Evolutionary conservation across 108 stramenopile genomes (phyloP).

Genomic region (Halocafeteria seosinensis): DNA sequence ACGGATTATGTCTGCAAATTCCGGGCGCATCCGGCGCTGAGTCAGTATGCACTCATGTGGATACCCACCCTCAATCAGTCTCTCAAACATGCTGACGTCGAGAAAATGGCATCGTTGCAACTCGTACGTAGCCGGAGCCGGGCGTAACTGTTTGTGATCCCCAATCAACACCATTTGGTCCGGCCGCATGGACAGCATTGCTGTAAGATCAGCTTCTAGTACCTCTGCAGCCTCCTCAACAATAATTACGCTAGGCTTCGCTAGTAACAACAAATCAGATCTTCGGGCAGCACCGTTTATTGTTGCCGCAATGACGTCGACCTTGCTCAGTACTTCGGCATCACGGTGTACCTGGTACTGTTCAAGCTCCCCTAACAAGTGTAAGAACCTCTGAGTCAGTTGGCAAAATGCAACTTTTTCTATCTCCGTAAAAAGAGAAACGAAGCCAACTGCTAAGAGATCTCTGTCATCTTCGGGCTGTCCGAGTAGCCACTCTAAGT

Average conservation of each 20-base stretch:
- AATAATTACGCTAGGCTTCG: conserved; percentile 14
- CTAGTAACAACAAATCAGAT: conserved; percentile 14
- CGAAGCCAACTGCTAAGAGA: too few relatives aligned
- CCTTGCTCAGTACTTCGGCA: too few relatives aligned
- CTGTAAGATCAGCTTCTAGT: conserved; percentile 21
- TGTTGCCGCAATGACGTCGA: too few relatives aligned
- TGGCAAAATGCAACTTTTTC: too few relatives aligned
- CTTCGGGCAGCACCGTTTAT: too few relatives aligned
- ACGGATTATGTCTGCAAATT: conserved; percentile 12
- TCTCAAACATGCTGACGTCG: conserved; percentile 31
- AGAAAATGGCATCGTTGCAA: conserved; percentile 12
- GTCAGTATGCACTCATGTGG: conserved; percentile 13
- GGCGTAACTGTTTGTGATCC: conserved; percentile 11
- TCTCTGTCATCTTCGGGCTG: too few relatives aligned
- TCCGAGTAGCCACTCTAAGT: too few relatives aligned
- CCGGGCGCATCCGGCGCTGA: conserved; percentile 35
- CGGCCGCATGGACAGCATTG: conserved; percentile 4
- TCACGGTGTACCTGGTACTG: too few relatives aligned
- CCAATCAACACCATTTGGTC: conserved; percentile 28
- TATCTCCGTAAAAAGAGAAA: too few relatives aligned
- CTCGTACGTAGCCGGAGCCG: neutral
- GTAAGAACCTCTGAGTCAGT: too few relatives aligned
- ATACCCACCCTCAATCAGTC: conserved; percentile 14
- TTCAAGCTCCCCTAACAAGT: too few relatives aligned
- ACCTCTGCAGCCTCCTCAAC: conserved; percentile 38